Evolutionary conservation across 1,284 basidiomycete genomes (phyloP), one percentile per base, ranked within the genome.

Genomic region (Trichosporon sp.): DNA sequence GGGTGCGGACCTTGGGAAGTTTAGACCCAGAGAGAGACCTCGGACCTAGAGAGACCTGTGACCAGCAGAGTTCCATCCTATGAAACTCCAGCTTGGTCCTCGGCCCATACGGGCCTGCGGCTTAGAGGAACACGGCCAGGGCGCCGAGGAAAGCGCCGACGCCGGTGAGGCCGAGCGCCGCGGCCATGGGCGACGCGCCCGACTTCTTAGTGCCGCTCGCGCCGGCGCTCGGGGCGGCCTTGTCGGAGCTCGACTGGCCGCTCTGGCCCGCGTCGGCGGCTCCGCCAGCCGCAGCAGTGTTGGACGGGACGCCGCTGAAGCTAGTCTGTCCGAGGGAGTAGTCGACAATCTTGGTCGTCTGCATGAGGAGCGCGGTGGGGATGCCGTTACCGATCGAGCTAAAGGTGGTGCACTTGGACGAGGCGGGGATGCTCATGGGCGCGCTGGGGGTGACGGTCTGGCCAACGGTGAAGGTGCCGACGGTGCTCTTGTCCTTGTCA

Each of bases 321-420:
- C 60, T 34, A 14, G 56, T 36, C 33, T 34, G 11, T 23, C 31
- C 31, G 8, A 46, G 14, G 13, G 57, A 29, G 36, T 33, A 10
- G 19, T 54, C n/a, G 25, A 25, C 27, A 25, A 40, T 21, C 29
- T 19, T 34, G 52, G 29, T 25, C 11, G 32, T 33, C 56, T 57
- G 56, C 16, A 70, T 64, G 58, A 70, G 65, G 6, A 65, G 64
- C 34, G 66, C 62, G 19, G 70, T 64, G 46, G 65, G 60, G 65
- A 71, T 65, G 40, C 74, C 76, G 72, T 78, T 77, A 23, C 70
- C 65, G 69, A 80, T 66, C n/a, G 75, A 71, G 7, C 74, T 65
- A 76, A 77, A 80, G 57, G 79, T 80, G 19, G 64, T 71, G 71
- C 80, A 81, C 72, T 78, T 76, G 66, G 77, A 79, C 7, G 76